These are phyloP conservation scores for Boletus holoroseus DNA, from an alignment of 1,284 basidiomycete species.

Conservation along the genomic window DNA sequence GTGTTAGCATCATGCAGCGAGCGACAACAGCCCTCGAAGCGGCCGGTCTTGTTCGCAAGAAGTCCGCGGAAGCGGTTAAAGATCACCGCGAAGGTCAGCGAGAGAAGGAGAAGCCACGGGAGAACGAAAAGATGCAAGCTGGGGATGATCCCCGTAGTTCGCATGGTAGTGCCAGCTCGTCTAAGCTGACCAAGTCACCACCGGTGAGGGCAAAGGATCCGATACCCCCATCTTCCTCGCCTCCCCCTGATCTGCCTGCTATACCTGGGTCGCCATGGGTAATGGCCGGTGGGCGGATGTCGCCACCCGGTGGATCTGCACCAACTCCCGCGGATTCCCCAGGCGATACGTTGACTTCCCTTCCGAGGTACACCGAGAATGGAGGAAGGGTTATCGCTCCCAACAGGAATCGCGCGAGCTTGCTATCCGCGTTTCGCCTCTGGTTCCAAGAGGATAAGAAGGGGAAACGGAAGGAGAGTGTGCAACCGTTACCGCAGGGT, in stretches of 20 bases:
- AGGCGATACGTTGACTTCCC: conserved; percentile 48
- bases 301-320: conserved; percentile 32
- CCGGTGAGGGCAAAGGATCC: conserved; percentile 54
- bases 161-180: conserved; percentile 51
- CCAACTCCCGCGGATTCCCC: conserved; percentile 52
- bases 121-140: conserved; percentile 40
- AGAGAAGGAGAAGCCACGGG: conserved; percentile 38
- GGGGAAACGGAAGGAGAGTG: conserved; percentile 60
- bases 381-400: conserved; percentile 33
- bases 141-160: conserved; percentile 59
- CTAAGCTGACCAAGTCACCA: conserved; percentile 64
- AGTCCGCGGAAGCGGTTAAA: conserved; percentile 64
- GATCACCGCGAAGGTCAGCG: conserved; percentile 50
- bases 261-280: conserved; percentile 66
- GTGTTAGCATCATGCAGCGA: conserved; percentile 89
- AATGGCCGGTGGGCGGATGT: conserved; percentile 45
- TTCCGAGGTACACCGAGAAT: conserved; percentile 47
- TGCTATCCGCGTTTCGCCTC: conserved; percentile 65
- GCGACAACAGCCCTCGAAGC: conserved; percentile 85
- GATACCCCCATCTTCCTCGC: conserved; percentile 29
- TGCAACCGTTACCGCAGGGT: conserved; percentile 30
- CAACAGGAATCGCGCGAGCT: conserved; percentile 58
- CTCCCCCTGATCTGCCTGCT: conserved; percentile 47
- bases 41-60: conserved; percentile 74
- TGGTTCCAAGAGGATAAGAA: conserved; percentile 81